A percentile compares a stretch with the other conserved stretches of the same genome.
These are phyloP conservation scores for Begonia peltatifolia DNA, from an alignment of 306 rosid genomes.

Conservation along the genomic window DNA sequence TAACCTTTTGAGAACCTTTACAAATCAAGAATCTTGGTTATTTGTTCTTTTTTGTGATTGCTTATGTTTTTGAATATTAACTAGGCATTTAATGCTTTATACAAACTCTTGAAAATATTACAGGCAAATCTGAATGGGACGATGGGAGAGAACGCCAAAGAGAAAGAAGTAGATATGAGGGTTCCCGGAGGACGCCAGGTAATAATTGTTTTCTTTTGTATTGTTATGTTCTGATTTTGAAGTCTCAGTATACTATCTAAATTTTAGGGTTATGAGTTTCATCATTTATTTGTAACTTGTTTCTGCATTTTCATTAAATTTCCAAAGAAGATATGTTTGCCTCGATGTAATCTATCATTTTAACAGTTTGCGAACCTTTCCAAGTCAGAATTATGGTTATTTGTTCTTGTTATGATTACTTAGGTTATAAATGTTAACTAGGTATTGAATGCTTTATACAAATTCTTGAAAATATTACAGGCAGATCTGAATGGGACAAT, in stretches of 20 bases:
- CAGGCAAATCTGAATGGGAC: constrained; percentile 95
- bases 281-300: no score
- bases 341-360: no score
- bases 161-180: constrained; percentile 54
- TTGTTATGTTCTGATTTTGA: constrained; percentile 1
- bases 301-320: no score
- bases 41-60: neutral
- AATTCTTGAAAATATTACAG: constrained; percentile 22
- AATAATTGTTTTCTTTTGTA: constrained; percentile 7
- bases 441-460: neutral
- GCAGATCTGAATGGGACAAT: constrained; percentile 91
- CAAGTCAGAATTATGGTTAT: no score
- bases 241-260: no score
- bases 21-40: no score
- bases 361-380: no score
- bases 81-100: neutral
- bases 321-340: no score
- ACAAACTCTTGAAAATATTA: constrained; percentile 6
- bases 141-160: constrained; percentile 34
- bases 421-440: neutral
- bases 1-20: no score
- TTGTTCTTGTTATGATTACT: constrained; percentile 1
- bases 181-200: constrained; percentile 79
- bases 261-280: no score
- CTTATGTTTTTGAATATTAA: neutral